Conservation (phyloP, 495 filamentous ascomycete species). For the Penicillium manginii region DNA sequence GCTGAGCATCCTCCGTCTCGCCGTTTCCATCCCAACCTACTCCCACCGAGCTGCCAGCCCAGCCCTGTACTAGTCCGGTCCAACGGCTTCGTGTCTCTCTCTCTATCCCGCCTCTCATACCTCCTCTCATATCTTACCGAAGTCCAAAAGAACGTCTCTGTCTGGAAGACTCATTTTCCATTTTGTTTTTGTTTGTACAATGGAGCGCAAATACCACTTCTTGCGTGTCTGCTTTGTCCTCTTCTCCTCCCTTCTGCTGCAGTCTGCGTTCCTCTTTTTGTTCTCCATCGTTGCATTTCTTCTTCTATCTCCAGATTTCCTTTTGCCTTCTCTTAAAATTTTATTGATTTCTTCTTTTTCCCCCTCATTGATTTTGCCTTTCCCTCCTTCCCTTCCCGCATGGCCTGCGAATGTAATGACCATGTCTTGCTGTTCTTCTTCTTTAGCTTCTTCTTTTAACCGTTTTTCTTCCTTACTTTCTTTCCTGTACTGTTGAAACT, state of each 20-base stretch:
- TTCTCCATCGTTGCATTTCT: constrained; percentile 21
- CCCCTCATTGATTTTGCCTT: constrained; percentile 29
- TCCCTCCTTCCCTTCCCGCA: constrained; percentile 22
- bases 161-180: constrained; percentile 9
- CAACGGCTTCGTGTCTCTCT: background rate
- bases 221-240: constrained; percentile 29
- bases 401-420: constrained; percentile 26
- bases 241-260: constrained; percentile 13
- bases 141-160: constrained; percentile 10
- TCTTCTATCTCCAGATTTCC: constrained; percentile 23
- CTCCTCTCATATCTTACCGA: constrained; percentile 1
- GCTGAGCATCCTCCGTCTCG: background rate
- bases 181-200: constrained; percentile 44
- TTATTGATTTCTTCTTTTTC: constrained; percentile 29
- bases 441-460: constrained; percentile 19
- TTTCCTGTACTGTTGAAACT: constrained; percentile 23
- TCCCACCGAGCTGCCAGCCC: background rate
- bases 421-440: constrained; percentile 19
- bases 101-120: background rate
- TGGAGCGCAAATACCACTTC: constrained; percentile 55
- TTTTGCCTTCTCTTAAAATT: constrained; percentile 30
- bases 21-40: background rate
- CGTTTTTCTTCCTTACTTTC: constrained; percentile 13
- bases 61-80: background rate
- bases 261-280: constrained; percentile 2